Evolutionary conservation across 192 early-diverging fungal genomes (phyloP).

Genomic region (Coemansia reversa): DNA sequence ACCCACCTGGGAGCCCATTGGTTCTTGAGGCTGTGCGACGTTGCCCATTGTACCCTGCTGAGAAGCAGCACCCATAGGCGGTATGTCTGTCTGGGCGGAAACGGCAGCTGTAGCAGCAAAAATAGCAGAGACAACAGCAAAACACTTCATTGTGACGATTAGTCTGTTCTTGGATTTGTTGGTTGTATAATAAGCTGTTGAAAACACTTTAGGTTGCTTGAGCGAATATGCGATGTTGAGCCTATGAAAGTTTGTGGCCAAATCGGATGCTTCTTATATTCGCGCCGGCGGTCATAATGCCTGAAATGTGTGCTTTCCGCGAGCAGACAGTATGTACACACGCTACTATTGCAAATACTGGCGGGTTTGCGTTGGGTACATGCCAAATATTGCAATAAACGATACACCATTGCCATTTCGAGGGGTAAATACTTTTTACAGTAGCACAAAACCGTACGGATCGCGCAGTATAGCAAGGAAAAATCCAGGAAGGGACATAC

Average conservation of each 20-base stretch:
- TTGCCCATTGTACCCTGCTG: constrained; percentile 36
- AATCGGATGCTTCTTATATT: neutral
- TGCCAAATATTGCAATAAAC: neutral
- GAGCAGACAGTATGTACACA: neutral
- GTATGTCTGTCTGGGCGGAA: constrained; percentile 30
- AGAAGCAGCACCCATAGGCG: constrained; percentile 25
- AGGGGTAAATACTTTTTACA: neutral
- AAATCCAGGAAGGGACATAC: neutral
- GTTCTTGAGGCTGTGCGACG: constrained; percentile 1
- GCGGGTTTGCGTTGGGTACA: neutral
- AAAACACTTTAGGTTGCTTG: neutral
- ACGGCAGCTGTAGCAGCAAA: constrained; percentile 33
- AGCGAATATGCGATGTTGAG: neutral
- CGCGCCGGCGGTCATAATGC: neutral
- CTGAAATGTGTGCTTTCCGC: neutral
- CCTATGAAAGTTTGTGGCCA: neutral
- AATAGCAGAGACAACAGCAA: constrained; percentile 27
- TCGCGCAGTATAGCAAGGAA: neutral
- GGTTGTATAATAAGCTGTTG: neutral
- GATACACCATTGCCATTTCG: neutral
- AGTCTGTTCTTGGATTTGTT: constrained; percentile 1
- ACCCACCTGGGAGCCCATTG: constrained; percentile 30
- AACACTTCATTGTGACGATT: constrained; percentile 34
- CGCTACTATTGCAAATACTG: neutral
- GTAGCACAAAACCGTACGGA: neutral